A percentile compares a stretch with the other conserved stretches of the same genome.
phyloP scores from a whole-genome alignment of 73 alveolate genomes.

The Blepharisma japonicum region DNA sequence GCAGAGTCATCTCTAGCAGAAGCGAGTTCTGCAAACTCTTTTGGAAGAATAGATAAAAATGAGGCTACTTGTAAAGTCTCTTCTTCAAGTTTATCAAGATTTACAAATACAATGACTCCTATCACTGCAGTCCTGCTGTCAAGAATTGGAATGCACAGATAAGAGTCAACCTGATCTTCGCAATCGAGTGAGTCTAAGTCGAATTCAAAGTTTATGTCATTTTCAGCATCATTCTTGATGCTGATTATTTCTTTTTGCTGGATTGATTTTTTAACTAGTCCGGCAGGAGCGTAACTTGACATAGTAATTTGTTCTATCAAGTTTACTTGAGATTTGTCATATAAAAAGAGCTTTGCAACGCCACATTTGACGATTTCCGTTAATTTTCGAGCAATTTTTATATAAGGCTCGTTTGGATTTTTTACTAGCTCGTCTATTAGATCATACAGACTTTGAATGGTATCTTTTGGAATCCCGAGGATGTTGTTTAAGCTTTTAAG shows the following conservation, averaged over 20 bases:
- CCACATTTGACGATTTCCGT: not conserved
- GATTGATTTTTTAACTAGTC: not conserved
- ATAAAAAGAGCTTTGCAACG: not conserved
- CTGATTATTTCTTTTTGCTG: not conserved
- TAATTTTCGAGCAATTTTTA: too few relatives aligned
- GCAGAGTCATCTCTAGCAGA: not conserved
- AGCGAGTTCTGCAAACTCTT: not conserved
- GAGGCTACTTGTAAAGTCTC: not conserved
- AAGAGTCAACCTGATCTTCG: not conserved
- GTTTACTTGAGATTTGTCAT: not conserved
- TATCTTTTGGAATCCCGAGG: not conserved
- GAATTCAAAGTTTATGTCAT: not conserved
- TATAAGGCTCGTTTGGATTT: too few relatives aligned
- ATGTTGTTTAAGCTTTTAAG: not conserved
- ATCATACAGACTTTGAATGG: not conserved
- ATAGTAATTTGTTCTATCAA: not conserved
- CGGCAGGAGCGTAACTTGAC: not conserved
- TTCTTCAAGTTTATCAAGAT: not conserved
- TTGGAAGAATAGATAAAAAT: conserved; percentile 7
- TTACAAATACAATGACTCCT: not conserved
- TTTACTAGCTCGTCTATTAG: too few relatives aligned
- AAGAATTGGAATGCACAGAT: not conserved
- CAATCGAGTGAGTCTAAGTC: not conserved
- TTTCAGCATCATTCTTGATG: not conserved
- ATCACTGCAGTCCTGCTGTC: not conserved